These are phyloP conservation scores for Erysiphe pisi DNA, from an alignment of 2,329 filamentous ascomycete genomes.

Conservation along the genomic window DNA sequence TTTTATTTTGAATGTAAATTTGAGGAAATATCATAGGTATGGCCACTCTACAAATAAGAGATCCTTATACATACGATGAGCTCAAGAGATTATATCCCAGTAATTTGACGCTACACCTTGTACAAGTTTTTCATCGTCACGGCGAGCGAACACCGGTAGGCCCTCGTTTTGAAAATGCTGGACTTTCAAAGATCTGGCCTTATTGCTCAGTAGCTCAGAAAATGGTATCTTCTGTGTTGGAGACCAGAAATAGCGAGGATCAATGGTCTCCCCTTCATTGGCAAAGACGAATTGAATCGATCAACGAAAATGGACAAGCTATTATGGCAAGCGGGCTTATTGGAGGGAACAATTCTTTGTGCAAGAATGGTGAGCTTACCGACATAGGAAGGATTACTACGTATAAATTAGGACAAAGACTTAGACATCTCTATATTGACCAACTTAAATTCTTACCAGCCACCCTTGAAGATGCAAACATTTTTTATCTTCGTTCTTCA, in stretches of 20 bases:
- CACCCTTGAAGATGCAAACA: slow-evolving; percentile 45
- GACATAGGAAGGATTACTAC: slow-evolving; percentile 65
- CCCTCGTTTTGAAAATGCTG: slow-evolving; percentile 73
- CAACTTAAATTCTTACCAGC: slow-evolving; percentile 60
- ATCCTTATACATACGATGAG: slow-evolving; percentile 71
- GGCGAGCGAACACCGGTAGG: slow-evolving; percentile 75
- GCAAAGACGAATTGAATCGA: slow-evolving; percentile 71
- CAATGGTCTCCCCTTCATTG: slow-evolving; percentile 41
- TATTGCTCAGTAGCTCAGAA: slow-evolving; percentile 72
- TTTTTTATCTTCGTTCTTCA: slow-evolving; percentile 63
- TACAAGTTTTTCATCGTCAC: slow-evolving; percentile 75
- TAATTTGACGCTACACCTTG: slow-evolving; percentile 69
- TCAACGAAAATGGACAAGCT: slow-evolving; percentile 60
- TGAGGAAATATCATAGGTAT: slow-evolving; percentile 42
- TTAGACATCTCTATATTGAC: slow-evolving; percentile 63
- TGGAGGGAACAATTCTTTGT: slow-evolving; percentile 67
- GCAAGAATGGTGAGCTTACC: slow-evolving; percentile 66
- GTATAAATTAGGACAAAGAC: slow-evolving; percentile 53
- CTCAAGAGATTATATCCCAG: slow-evolving; percentile 70
- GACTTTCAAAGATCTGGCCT: slow-evolving; percentile 65
- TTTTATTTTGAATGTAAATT: no score
- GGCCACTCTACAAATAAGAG: slow-evolving; percentile 64
- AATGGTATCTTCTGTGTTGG: slow-evolving; percentile 52
- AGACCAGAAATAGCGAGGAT: slow-evolving; percentile 39
- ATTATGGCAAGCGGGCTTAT: slow-evolving; percentile 55